Conservation (phyloP, 2,329 filamentous ascomycete species). For the Fusarium scirpi region DNA sequence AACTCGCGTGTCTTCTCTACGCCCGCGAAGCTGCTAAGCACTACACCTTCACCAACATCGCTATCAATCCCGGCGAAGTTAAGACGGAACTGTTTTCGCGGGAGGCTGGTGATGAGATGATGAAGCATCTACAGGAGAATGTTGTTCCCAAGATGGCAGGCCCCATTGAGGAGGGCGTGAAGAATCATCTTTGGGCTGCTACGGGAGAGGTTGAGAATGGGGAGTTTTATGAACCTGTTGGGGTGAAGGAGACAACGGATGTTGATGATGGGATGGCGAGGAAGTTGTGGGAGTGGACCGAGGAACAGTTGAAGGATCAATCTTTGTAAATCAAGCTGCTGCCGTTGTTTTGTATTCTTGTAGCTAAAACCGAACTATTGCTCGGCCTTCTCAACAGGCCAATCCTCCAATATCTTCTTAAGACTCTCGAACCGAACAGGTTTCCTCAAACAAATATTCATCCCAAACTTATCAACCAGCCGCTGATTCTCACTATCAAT, state of each 20-base stretch:
- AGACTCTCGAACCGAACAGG: neutral
- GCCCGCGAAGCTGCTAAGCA: neutral
- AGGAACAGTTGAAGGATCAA: neutral
- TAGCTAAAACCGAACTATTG: too few species aligned
- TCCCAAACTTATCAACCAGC: neutral
- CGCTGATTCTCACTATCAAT: neutral
- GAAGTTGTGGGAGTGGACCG: conserved; percentile 14
- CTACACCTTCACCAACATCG: neutral
- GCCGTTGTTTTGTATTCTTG: too few species aligned
- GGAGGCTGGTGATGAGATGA: neutral
- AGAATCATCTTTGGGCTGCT: conserved; percentile 16
- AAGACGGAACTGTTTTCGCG: neutral
- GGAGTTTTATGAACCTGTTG: conserved; percentile 16
- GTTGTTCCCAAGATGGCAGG: accelerated
- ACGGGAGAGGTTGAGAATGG: neutral
- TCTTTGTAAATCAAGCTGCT: neutral
- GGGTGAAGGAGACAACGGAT: neutral
- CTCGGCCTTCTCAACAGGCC: neutral
- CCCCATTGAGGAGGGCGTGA: neutral
- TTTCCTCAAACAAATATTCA: conserved; percentile 7
- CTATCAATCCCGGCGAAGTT: conserved; percentile 13
- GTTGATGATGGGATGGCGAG: conserved; percentile 1
- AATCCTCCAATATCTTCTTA: neutral
- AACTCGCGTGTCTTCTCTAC: neutral
- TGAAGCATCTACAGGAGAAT: neutral